Evolutionary conservation across 2,329 filamentous ascomycete genomes (phyloP), one percentile per base, ranked within the genome.

Genomic region (Endoconidiophora polonica): DNA sequence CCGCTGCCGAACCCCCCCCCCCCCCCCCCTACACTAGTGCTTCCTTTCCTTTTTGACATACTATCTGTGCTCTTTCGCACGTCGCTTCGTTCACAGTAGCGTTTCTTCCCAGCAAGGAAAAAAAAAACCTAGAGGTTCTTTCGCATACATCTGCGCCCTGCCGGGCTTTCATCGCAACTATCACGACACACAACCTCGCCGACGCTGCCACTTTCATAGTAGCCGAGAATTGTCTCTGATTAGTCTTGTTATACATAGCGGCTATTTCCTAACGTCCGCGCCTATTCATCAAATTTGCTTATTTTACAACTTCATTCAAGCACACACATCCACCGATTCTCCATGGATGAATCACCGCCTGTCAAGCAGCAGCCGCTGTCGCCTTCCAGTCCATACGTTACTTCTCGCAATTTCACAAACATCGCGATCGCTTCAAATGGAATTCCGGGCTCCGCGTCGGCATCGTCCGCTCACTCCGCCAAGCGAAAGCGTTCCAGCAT

Each of bases 401-500:
- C 39, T 40, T 42, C 49, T 20, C 49, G 49, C 26, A 37, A 24
- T n/a, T 50, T 50, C 38, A 46, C 24, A 22, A 37, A 43, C 33
- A 44, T 50, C 39, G 44, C 43, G 24, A 36, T 49, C 22, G 18
- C 47, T 43, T 38, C 68, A 58, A 64, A 65, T 57, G 62, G 66
- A 62, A 64, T 65, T 59, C 29, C 29, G 9, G 29, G 29, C 4
- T 65, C 64, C 58, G 64, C 65, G 61, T 68, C 67, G 61, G 68
- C 66, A 55, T 64, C 66, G 56, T 69, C 70, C 49, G 66, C 68
- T 60, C 75, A 72, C 60, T 73, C 73, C 59, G 74, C 71, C 24
- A 81, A 81, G 67, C 68, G 77, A 60, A 81, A 81, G 69, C 62
- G 66, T 51, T 77, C 69, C 57, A 69, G 64, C 48, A 62, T 73